Evolutionary conservation across 1,284 basidiomycete species (phyloP).

Genomic region (Pascua sp.): DNA sequence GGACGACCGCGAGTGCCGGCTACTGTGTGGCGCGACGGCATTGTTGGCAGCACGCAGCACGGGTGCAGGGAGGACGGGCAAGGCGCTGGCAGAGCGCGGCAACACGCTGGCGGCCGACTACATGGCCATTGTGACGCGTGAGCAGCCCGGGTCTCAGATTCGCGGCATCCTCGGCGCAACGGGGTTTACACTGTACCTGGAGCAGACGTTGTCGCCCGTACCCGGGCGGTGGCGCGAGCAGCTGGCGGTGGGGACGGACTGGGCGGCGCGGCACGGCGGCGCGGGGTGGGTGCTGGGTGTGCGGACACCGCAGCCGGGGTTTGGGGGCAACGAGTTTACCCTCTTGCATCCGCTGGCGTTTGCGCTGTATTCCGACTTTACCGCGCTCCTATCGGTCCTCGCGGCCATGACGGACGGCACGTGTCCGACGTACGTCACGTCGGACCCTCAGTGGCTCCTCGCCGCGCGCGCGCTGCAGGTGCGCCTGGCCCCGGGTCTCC

Average conservation of each 20-base stretch:
- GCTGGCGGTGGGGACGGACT: constrained; percentile 5
- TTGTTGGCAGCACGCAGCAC: not conserved
- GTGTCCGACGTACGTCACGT: not conserved
- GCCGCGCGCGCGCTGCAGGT: constrained; percentile 10
- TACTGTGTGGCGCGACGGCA: constrained; percentile 1
- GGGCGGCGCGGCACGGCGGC: constrained; percentile 5
- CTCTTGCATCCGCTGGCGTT: constrained; percentile 6
- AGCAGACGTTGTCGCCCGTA: not conserved
- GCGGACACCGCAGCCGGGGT: constrained; percentile 3
- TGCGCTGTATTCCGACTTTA: constrained; percentile 7
- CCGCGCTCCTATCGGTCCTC: constrained; percentile 2
- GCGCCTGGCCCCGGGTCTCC: not conserved
- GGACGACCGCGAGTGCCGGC: constrained; percentile 4
- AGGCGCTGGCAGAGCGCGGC: not conserved
- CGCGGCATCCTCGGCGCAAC: constrained; percentile 4
- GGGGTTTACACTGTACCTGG: constrained; percentile 4
- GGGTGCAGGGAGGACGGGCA: not conserved
- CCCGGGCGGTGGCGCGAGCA: constrained; percentile 8
- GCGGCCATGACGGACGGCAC: constrained; percentile 4
- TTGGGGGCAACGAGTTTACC: not conserved
- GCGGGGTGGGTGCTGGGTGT: constrained; percentile 8
- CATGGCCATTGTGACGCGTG: not conserved
- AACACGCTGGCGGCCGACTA: constrained; percentile 1
- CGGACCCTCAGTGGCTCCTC: constrained; percentile 6
- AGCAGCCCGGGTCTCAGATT: not conserved